A percentile compares a stretch with the other conserved stretches of the same genome.
Conservation (phyloP, 164 flowering plant genomes). For the Echeveria elegans region DNA sequence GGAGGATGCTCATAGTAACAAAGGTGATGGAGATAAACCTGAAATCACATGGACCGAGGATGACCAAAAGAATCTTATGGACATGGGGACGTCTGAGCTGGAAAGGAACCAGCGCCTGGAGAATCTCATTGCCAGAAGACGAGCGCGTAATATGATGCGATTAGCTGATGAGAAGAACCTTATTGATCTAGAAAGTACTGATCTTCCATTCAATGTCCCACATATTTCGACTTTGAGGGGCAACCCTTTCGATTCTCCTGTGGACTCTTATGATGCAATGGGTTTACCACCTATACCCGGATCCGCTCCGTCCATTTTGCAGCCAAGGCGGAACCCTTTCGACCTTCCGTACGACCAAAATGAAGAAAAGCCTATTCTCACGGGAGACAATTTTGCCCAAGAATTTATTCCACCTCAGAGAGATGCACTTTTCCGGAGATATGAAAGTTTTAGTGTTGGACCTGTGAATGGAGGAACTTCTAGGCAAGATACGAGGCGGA, state of each 20-base stretch:
- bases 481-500: constrained; percentile 35
- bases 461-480: constrained; percentile 38
- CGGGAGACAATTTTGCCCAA: constrained; percentile 43
- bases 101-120: constrained; percentile 79
- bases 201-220: constrained; percentile 41
- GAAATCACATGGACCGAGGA: constrained; percentile 85
- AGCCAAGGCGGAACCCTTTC: constrained; percentile 71
- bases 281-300: constrained; percentile 74
- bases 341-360: constrained; percentile 72
- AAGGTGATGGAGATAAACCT: constrained; percentile 39
- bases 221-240: constrained; percentile 48
- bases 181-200: constrained; percentile 64
- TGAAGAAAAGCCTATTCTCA: constrained; percentile 66
- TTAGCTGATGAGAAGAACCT: constrained; percentile 59
- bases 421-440: constrained; percentile 55
- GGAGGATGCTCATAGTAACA: constrained; percentile 23
- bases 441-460: constrained; percentile 65
- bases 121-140: constrained; percentile 72
- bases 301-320: constrained; percentile 73
- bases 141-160: constrained; percentile 45
- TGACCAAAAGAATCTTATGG: constrained; percentile 86
- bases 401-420: constrained; percentile 41
- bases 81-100: constrained; percentile 51
- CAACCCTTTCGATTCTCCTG: constrained; percentile 74
- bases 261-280: constrained; percentile 35